Conservation (phyloP, 192 early-diverging fungal genomes). For the Coemansia sp. region DNA sequence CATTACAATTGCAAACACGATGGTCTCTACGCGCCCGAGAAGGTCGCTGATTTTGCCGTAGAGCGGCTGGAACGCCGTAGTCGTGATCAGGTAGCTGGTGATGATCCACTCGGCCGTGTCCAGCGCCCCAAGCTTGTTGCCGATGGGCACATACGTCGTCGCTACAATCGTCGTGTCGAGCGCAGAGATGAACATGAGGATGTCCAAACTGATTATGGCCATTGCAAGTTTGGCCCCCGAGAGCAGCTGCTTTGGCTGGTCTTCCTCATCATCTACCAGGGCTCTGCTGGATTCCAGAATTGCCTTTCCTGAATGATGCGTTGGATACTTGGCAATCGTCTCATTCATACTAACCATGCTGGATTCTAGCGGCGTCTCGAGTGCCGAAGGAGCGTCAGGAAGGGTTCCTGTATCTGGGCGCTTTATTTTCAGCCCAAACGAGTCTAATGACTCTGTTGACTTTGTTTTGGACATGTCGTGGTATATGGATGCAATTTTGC, state of each 20-base stretch:
- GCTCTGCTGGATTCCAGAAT: not conserved
- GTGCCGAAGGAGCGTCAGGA: not conserved
- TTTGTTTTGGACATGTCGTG: not conserved
- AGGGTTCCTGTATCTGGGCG: slow-evolving; percentile 3
- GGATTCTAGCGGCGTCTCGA: not conserved
- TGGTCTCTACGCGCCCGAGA: slow-evolving; percentile 45
- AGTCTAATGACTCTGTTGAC: not conserved
- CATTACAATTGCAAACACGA: slow-evolving; percentile 32
- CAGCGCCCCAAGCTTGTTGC: slow-evolving; percentile 63
- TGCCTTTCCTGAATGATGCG: not conserved
- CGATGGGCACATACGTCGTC: slow-evolving; percentile 69
- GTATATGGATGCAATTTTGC: not conserved
- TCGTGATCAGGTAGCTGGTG: slow-evolving; percentile 65
- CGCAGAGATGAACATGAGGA: slow-evolving; percentile 34
- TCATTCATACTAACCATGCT: slow-evolving; percentile 7
- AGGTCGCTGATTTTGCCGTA: slow-evolving; percentile 84
- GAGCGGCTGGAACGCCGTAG: slow-evolving; percentile 68
- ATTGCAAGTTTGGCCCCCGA: slow-evolving; percentile 26
- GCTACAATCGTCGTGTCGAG: slow-evolving; percentile 72
- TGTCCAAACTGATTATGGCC: slow-evolving; percentile 33
- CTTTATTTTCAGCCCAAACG: not conserved
- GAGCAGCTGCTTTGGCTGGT: slow-evolving; percentile 24
- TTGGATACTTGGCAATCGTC: slow-evolving; percentile 4
- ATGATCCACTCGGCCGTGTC: slow-evolving; percentile 79
- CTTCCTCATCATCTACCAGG: not conserved